These are phyloP conservation scores for Fragaria iinumae DNA, from an alignment of 306 rosid species.

Conservation along the genomic window DNA sequence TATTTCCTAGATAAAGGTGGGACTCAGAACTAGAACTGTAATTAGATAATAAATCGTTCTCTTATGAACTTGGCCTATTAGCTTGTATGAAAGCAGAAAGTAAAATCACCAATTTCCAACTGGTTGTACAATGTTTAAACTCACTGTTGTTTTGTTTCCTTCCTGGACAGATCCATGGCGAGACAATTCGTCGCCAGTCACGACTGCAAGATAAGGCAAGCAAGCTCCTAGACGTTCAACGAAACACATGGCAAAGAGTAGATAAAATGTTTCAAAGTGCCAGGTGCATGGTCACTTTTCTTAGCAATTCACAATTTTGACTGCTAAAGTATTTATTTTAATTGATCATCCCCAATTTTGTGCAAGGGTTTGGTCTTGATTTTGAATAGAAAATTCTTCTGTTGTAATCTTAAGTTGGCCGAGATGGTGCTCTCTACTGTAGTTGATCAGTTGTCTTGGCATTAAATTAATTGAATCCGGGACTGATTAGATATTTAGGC, in stretches of 20 bases:
- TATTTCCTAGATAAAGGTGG: background rate
- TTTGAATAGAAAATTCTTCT: background rate
- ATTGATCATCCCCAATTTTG: constrained; percentile 17
- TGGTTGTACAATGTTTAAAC: background rate
- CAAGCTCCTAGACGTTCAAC: constrained; percentile 73
- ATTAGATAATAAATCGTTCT: background rate
- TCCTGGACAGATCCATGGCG: constrained; percentile 72
- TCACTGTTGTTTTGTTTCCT: constrained; percentile 4
- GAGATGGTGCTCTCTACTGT: background rate
- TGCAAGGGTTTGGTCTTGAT: background rate
- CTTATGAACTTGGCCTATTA: background rate
- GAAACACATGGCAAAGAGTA: constrained; percentile 69
- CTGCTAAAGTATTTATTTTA: background rate
- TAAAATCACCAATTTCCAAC: background rate
- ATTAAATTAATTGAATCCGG: background rate
- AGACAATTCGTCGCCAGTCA: constrained; percentile 66
- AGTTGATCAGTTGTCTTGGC: background rate
- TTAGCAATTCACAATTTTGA: constrained; percentile 70
- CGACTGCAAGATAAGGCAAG: constrained; percentile 71
- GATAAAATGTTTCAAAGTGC: constrained; percentile 70
- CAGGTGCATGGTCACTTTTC: constrained; percentile 77
- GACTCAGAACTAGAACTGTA: background rate
- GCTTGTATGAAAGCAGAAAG: background rate
- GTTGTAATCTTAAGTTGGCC: constrained; percentile 5
- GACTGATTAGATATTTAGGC: background rate